A percentile compares a stretch with the other conserved stretches of the same genome.
Evolutionary conservation across 108 stramenopile species (phyloP).

Genomic region (Fistulifera pelliculosa): DNA sequence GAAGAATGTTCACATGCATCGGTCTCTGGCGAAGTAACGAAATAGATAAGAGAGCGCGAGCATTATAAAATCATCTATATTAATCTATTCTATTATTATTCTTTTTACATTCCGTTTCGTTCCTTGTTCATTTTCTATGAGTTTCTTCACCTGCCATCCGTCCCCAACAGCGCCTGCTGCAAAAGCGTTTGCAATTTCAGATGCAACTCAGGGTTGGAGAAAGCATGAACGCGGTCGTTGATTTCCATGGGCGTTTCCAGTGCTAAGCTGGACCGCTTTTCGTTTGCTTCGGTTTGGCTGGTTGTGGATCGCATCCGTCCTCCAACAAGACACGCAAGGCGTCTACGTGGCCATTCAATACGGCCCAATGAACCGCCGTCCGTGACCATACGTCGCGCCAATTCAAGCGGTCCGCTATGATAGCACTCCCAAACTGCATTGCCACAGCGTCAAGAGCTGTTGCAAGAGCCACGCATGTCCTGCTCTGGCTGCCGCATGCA

Average conservation of each 20-base stretch:
- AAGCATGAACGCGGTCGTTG: slow-evolving; percentile 45
- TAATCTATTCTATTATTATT: too few species aligned
- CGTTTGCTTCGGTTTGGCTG: slow-evolving; percentile 26
- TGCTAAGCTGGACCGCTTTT: slow-evolving; percentile 36
- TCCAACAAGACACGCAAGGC: slow-evolving; percentile 47
- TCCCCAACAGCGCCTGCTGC: too few species aligned
- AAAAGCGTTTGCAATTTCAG: too few species aligned
- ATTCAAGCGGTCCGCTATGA: slow-evolving; percentile 26
- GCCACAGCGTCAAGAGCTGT: slow-evolving; percentile 38
- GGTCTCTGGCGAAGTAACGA: slow-evolving; percentile 1
- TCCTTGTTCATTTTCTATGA: too few species aligned
- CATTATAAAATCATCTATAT: too few species aligned
- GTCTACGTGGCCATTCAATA: slow-evolving; percentile 56
- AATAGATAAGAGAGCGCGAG: too few species aligned
- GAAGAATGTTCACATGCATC: slow-evolving; percentile 15
- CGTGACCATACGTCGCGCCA: slow-evolving; percentile 54
- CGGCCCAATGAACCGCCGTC: slow-evolving; percentile 83
- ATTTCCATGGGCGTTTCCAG: slow-evolving; percentile 70
- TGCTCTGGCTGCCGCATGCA: slow-evolving; percentile 69
- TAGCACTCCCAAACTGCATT: too few species aligned
- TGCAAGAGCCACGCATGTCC: slow-evolving; percentile 44
- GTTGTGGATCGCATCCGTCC: slow-evolving; percentile 47
- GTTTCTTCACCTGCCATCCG: too few species aligned
- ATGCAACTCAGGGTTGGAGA: too few species aligned
- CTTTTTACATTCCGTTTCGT: too few species aligned